Evolutionary conservation across 2,329 filamentous ascomycete genomes (phyloP).

Genomic region (Ophiostoma novo-ulmi): DNA sequence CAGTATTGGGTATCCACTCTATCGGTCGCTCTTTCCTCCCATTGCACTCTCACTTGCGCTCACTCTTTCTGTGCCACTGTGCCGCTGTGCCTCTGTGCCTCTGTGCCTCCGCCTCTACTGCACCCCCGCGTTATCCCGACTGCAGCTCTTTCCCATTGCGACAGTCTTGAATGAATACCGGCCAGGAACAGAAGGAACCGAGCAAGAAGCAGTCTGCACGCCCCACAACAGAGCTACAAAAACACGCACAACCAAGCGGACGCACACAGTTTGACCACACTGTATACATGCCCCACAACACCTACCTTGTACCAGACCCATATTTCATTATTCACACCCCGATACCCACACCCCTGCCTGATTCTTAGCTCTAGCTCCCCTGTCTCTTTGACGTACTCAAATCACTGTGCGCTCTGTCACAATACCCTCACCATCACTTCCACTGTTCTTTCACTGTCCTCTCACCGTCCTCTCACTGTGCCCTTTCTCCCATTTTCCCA

Average conservation of each 20-base stretch:
- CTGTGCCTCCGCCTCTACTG: background rate
- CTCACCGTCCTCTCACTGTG: conserved; percentile 10
- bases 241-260: conserved; percentile 8
- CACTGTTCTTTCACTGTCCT: background rate
- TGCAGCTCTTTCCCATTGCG: conserved; percentile 3
- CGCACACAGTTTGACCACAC: background rate
- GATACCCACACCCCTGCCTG: conserved; percentile 5
- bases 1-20: background rate
- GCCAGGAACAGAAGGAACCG: background rate
- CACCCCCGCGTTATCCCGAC: conserved; percentile 27
- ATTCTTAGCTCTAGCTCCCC: conserved; percentile 14
- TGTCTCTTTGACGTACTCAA: background rate
- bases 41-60: background rate
- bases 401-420: background rate
- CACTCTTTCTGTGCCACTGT: conserved; percentile 6
- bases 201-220: background rate
- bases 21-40: conserved; percentile 15
- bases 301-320: background rate
- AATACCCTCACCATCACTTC: conserved; percentile 7
- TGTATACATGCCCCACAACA: conserved; percentile 16
- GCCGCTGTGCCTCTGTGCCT: no score
- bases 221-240: conserved; percentile 8
- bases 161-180: background rate
- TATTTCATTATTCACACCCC: conserved; percentile 9
- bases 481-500: conserved; percentile 17